These are phyloP conservation scores for Serendipita vermifera DNA, from an alignment of 768 basidiomycete species.

Conservation along the genomic window DNA sequence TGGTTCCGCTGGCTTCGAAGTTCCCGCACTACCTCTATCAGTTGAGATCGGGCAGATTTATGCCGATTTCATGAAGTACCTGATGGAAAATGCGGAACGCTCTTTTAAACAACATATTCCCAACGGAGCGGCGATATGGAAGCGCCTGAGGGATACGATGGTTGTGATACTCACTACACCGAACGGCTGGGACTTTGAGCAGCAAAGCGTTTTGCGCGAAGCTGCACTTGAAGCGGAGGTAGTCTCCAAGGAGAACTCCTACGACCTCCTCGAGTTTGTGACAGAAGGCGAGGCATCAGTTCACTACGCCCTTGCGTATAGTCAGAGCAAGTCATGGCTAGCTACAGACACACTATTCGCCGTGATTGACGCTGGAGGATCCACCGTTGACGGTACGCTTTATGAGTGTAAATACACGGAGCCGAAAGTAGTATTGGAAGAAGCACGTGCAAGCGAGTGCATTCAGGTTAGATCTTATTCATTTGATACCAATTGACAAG, in stretches of 20 bases:
- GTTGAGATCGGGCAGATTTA: slow-evolving; percentile 19
- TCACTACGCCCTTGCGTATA: not conserved
- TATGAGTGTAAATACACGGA: not conserved
- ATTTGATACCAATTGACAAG: not conserved
- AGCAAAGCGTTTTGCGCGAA: slow-evolving; percentile 19
- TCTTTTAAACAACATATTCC: slow-evolving; percentile 19
- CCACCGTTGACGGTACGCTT: slow-evolving; percentile 9
- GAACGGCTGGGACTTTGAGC: slow-evolving; percentile 18
- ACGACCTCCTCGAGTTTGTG: slow-evolving; percentile 17
- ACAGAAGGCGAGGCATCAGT: slow-evolving; percentile 10
- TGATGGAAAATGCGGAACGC: slow-evolving; percentile 16
- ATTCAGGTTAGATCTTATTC: slow-evolving; percentile 5
- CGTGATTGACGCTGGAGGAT: slow-evolving; percentile 8
- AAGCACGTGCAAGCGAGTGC: slow-evolving; percentile 10
- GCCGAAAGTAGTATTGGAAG: slow-evolving; percentile 2
- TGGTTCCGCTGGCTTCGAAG: not conserved
- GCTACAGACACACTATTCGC: not conserved
- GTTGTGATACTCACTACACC: slow-evolving; percentile 20
- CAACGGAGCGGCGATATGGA: slow-evolving; percentile 16
- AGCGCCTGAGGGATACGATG: slow-evolving; percentile 15
- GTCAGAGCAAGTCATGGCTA: not conserved
- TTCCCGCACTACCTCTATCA: slow-evolving; percentile 16
- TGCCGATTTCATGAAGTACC: slow-evolving; percentile 20
- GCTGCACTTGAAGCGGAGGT: slow-evolving; percentile 20
- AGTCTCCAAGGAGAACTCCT: slow-evolving; percentile 15